These are phyloP conservation scores for peach (Prunus persica) DNA, from an alignment of 306 rosid genomes.

Conservation along the genomic window DNA sequence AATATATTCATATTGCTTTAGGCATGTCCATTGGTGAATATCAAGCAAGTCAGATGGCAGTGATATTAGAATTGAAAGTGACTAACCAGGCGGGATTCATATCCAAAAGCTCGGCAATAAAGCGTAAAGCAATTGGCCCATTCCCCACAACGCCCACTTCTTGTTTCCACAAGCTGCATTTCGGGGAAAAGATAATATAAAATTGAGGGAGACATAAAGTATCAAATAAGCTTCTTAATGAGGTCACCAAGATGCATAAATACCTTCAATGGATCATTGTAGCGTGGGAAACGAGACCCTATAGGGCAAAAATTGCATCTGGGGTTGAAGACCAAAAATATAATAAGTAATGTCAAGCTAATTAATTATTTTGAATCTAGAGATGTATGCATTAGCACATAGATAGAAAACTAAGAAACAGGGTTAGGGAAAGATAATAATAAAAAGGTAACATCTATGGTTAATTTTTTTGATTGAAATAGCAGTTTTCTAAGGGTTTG, in stretches of 20 bases:
- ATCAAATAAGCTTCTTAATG: not conserved
- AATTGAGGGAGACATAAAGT: slow-evolving; percentile 11
- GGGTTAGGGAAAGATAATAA: not conserved
- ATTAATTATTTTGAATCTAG: not conserved
- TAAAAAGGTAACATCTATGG: not conserved
- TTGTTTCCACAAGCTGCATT: slow-evolving; percentile 86
- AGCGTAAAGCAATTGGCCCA: slow-evolving; percentile 97
- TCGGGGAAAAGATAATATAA: slow-evolving; percentile 9
- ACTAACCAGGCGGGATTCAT: slow-evolving; percentile 83
- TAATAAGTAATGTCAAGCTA: not conserved
- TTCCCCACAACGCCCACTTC: slow-evolving; percentile 95
- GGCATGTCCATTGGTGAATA: not conserved
- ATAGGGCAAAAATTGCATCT: slow-evolving; percentile 62
- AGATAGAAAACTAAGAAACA: not conserved
- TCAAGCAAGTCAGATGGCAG: not conserved
- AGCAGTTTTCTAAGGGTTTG: not conserved
- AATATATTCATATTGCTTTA: not conserved
- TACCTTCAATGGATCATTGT: slow-evolving; percentile 88
- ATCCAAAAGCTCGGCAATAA: slow-evolving; percentile 93
- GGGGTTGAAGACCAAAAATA: slow-evolving; percentile 2
- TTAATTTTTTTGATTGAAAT: not conserved
- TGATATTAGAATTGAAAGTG: slow-evolving; percentile 16
- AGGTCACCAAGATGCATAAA: slow-evolving; percentile 7
- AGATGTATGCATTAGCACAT: not conserved
- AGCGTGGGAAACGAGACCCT: slow-evolving; percentile 81